Evolutionary conservation across 2,329 filamentous ascomycete species (phyloP), one percentile per base, ranked within the genome.

Genomic region (Incumbomyces lentus): DNA sequence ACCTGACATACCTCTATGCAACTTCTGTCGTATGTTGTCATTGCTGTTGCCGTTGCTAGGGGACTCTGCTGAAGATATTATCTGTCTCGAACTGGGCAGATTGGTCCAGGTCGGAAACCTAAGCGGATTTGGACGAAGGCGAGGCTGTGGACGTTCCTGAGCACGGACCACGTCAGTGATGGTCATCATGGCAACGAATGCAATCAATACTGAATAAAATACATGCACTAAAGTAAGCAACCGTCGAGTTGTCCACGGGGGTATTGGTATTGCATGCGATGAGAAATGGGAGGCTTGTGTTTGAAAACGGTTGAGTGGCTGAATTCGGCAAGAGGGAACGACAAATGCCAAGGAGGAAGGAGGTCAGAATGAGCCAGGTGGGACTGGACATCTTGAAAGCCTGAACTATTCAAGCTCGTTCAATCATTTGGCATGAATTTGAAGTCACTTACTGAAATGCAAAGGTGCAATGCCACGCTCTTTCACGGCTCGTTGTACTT

Each of bases 381-480:
- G 5, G 22, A 26, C 22, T 26, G 22, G 22, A 5, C 22, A 5
- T 26, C 5, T 8, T 8, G 8, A 26, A 4, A 8, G 5, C 8
- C 5, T 26, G 22, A 26, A 26, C 8, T 26, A 26, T n/a, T n/a
- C n/a, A n/a, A n/a, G 8, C 22, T 26, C 22, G 8, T 26, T 26
- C 22, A 26, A 26, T 26, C 22, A 26, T 26, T 26, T 26, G 22
- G 8, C 22, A 26, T 8, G 22, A 26, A 26, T 4, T 26, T 8
- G 18, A 12, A 30, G 31, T 49, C 42, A 55, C 38, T 45, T 49
- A 13, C 53, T 49, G 43, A 80, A 67, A 47, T 72, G 69, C 62
- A 83, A 66, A 10, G 63, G 63, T 14, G 72, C 75, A 49, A 84
- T 60, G 0, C 80, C 81, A 50, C 80, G 68, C 41, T 73, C 62